Conservation (phyloP, 257 asterid genomes). For the Capsicum rhomboideum region DNA sequence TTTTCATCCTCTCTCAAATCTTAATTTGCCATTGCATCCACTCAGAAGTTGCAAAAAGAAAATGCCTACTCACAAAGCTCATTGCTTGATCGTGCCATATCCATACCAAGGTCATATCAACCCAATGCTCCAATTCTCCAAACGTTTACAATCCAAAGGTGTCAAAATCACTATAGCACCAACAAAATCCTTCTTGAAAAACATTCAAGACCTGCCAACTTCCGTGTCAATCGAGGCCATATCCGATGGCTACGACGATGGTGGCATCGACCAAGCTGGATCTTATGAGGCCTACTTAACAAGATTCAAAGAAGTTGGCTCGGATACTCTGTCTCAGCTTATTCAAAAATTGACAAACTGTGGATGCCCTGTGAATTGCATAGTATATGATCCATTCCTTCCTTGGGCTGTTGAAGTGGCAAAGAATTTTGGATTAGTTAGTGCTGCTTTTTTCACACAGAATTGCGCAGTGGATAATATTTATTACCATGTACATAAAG, state of each 20-base stretch:
- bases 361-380: constrained; percentile 14
- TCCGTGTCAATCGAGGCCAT: constrained; percentile 11
- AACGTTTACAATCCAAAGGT: background rate
- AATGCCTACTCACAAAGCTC: constrained; percentile 5
- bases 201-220: constrained; percentile 3
- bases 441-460: constrained; percentile 7
- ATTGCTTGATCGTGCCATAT: constrained; percentile 21
- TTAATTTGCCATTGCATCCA: background rate
- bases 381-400: constrained; percentile 10
- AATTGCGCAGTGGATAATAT: constrained; percentile 2
- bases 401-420: constrained; percentile 14
- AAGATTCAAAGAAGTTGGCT: constrained; percentile 16
- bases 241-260: constrained; percentile 37
- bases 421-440: background rate
- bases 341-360: background rate
- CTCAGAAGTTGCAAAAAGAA: too few relatives aligned
- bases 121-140: constrained; percentile 29
- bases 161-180: background rate
- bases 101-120: constrained; percentile 42
- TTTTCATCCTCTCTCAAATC: background rate
- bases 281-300: background rate
- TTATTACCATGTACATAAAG: constrained; percentile 5
- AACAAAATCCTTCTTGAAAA: background rate
- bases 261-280: constrained; percentile 12
- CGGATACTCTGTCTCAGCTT: constrained; percentile 19